These are phyloP conservation scores for Xylaria arbuscula DNA, from an alignment of 2,329 filamentous ascomycete genomes.

Conservation along the genomic window DNA sequence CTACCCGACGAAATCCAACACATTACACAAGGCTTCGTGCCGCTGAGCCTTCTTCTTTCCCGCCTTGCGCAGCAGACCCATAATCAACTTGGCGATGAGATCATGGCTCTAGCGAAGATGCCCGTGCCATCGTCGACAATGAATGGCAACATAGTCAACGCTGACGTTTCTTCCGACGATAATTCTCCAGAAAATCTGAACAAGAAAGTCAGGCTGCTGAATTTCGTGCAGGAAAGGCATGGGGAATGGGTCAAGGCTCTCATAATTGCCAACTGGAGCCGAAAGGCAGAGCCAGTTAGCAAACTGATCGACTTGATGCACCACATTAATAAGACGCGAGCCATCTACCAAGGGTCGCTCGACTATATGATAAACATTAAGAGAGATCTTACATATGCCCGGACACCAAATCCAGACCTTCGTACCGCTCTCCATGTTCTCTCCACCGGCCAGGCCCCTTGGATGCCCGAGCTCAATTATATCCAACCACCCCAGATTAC, in stretches of 20 bases:
- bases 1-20: slow-evolving; percentile 73
- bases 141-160: slow-evolving; percentile 63
- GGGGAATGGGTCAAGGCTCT: slow-evolving; percentile 92
- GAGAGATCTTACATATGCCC: slow-evolving; percentile 74
- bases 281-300: slow-evolving; percentile 80
- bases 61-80: slow-evolving; percentile 86
- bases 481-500: slow-evolving; percentile 78
- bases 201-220: slow-evolving; percentile 80
- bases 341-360: slow-evolving; percentile 69
- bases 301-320: slow-evolving; percentile 88
- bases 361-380: slow-evolving; percentile 77
- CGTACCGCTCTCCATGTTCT: slow-evolving; percentile 88
- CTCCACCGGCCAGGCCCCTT: slow-evolving; percentile 78
- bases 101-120: slow-evolving; percentile 76
- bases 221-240: slow-evolving; percentile 82
- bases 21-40: slow-evolving; percentile 80
- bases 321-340: slow-evolving; percentile 74
- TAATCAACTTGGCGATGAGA: slow-evolving; percentile 77
- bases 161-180: slow-evolving; percentile 61
- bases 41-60: slow-evolving; percentile 78
- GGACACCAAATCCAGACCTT: slow-evolving; percentile 89
- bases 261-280: slow-evolving; percentile 90
- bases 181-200: slow-evolving; percentile 72
- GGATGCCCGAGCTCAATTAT: slow-evolving; percentile 86
- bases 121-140: slow-evolving; percentile 64